Percentiles rank a stretch among this genome's conserved stretches.
Evolutionary conservation across 805 yeast species (phyloP).

Genomic region (Kazachstania taianensis): DNA sequence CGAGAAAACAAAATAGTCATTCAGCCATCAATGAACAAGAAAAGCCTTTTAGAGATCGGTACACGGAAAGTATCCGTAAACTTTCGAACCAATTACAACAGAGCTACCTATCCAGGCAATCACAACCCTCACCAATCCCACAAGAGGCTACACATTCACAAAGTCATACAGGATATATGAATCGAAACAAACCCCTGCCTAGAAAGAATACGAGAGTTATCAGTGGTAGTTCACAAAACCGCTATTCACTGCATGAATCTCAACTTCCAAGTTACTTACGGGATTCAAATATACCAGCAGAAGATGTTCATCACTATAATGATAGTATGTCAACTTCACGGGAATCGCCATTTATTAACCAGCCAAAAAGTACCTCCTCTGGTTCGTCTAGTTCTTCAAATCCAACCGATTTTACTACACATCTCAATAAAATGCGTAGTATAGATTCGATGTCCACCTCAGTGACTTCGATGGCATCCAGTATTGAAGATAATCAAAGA

Average conservation of each 20-base stretch:
- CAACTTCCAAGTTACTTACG: slow-evolving; percentile 5
- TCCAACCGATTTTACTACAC: slow-evolving; percentile 27
- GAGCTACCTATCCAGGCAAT: slow-evolving; percentile 2
- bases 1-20: too few relatives aligned
- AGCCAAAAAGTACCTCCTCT: too few relatives aligned
- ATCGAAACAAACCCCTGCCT: not conserved
- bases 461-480: slow-evolving; percentile 25
- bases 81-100: slow-evolving; percentile 22
- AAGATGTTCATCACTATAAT: too few relatives aligned
- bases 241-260: slow-evolving; percentile 5
- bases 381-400: slow-evolving; percentile 14
- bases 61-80: slow-evolving; percentile 23
- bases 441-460: slow-evolving; percentile 28
- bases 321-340: too few relatives aligned
- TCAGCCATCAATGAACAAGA: not conserved
- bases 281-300: too few relatives aligned
- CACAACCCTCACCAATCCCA: not conserved
- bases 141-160: not conserved
- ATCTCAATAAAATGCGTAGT: slow-evolving; percentile 20
- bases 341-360: too few relatives aligned
- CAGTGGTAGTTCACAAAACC: not conserved
- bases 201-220: not conserved
- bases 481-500: slow-evolving; percentile 27
- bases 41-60: slow-evolving; percentile 5
- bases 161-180: too few relatives aligned